These are phyloP conservation scores for Zygoascus sp. DNA, from an alignment of 1,139 yeast genomes.

Conservation along the genomic window DNA sequence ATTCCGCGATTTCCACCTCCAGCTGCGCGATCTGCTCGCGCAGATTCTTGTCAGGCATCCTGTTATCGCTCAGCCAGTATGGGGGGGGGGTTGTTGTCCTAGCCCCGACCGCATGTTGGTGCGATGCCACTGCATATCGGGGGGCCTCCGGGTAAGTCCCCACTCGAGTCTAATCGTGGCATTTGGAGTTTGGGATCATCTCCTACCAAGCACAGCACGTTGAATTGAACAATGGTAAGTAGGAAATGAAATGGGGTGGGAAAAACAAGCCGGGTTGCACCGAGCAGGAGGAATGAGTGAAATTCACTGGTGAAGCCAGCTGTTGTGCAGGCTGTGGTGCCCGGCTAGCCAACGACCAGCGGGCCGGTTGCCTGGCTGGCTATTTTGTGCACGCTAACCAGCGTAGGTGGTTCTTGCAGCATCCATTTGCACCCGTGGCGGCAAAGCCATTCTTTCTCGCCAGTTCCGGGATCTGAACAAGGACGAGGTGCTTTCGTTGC, in stretches of 20 bases:
- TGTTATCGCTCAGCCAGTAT: neutral
- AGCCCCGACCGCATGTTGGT: too few species aligned
- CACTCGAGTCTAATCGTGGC: neutral
- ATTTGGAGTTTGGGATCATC: neutral
- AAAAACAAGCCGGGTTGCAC: too few species aligned
- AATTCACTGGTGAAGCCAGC: too few species aligned
- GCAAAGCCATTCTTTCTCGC: slow-evolving; percentile 88
- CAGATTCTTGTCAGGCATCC: slow-evolving; percentile 1
- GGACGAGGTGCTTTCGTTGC: slow-evolving; percentile 79
- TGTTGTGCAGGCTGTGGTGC: too few species aligned
- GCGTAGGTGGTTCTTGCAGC: slow-evolving; percentile 78
- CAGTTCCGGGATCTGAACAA: slow-evolving; percentile 84
- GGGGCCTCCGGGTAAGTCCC: neutral
- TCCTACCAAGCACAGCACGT: neutral
- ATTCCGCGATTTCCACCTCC: slow-evolving; percentile 37
- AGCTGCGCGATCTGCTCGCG: slow-evolving; percentile 33
- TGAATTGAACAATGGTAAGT: neutral
- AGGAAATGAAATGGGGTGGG: neutral
- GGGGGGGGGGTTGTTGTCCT: too few species aligned
- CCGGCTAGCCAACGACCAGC: too few species aligned
- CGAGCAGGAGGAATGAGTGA: too few species aligned
- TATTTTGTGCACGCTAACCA: neutral
- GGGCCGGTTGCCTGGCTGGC: too few species aligned
- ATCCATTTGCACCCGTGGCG: slow-evolving; percentile 91
- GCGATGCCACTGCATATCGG: too few species aligned